Base-by-base conservation (phyloP, 768 basidiomycete species). In the Chlorophyllum brunneum region DNA sequence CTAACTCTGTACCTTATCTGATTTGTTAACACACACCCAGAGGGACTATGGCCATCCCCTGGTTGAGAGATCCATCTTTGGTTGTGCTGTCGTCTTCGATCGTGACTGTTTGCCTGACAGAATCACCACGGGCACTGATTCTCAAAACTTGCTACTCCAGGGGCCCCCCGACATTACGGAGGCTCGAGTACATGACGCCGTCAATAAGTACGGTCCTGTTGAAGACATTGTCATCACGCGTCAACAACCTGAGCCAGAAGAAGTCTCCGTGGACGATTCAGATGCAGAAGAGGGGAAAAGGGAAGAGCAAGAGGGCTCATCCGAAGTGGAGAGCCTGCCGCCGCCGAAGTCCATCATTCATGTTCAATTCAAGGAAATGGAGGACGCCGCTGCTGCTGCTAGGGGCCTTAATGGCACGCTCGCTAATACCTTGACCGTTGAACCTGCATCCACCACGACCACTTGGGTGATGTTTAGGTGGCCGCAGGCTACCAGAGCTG, bases 401-500 rank as follows among this genome's bases (percentile, higher is more conserved):
- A 37, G 18, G 23, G 22, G n/a, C 20, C 26, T 53, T 11, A 30
- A 18, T 20, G 36, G 18, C n/a, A 18, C 15, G 7, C 51, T 53
- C 9, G 51, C 43, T 15, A 43, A 38, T n/a, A 43, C 51, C 10
- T 30, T 53, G 16, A 13, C 44, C 34, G 29, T 46, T 9, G 51
- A 53, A 37, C 11, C 23, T 2, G 44, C 43, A 23, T 10, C 42
- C 18, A 44, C 36, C 18, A 36, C 46, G 39, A 36, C 45, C 44
- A 42, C 46, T 30, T 43, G 53, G 51, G 61, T 78, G 49, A 74
- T 70, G 53, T 46, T 82, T 4, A 66, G 63, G 23, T 81, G 79
- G 77, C 71, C 70, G 31, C 67, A 73, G 8, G 73, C 80, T 0
- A 65, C 63, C 45, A 57, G 63, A 23, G 63, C 63, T 6, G 79